Conservation (phyloP, 192 early-diverging fungal genomes). For the Entomortierella beljakovae region DNA sequence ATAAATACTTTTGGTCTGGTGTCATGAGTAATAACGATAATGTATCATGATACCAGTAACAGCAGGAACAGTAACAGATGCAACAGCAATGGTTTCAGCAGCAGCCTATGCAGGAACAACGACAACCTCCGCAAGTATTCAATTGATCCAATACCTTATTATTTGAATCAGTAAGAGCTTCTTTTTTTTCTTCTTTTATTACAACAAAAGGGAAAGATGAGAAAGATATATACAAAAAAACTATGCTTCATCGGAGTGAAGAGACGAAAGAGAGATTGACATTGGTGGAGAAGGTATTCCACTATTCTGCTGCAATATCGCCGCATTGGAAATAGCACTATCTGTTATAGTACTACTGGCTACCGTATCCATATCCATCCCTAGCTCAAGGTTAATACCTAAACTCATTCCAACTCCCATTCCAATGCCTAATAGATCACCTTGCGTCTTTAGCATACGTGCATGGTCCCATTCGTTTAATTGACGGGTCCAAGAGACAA, state of each 20-base stretch:
- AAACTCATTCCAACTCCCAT: conserved; percentile 8
- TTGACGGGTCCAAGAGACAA: conserved; percentile 47
- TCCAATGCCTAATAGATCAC: conserved; percentile 19
- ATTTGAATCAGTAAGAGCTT: no score
- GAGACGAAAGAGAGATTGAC: not conserved
- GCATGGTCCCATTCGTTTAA: conserved; percentile 54
- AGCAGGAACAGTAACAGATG: not conserved
- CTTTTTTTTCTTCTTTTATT: not conserved
- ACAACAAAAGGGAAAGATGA: no score
- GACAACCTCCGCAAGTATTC: no score
- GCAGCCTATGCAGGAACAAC: not conserved
- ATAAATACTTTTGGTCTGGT: not conserved
- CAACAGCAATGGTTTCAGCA: not conserved
- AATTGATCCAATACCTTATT: no score
- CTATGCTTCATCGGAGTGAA: not conserved
- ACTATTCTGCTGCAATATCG: not conserved
- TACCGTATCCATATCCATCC: not conserved
- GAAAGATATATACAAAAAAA: not conserved
- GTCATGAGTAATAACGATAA: not conserved
- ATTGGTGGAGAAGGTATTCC: conserved; percentile 2
- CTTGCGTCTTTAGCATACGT: conserved; percentile 34
- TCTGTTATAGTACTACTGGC: not conserved
- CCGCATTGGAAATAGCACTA: not conserved
- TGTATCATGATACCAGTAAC: not conserved
- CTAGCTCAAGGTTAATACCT: not conserved